These are phyloP conservation scores for Whalleya microplaca DNA, from an alignment of 2,329 filamentous ascomycete species.

Conservation along the genomic window DNA sequence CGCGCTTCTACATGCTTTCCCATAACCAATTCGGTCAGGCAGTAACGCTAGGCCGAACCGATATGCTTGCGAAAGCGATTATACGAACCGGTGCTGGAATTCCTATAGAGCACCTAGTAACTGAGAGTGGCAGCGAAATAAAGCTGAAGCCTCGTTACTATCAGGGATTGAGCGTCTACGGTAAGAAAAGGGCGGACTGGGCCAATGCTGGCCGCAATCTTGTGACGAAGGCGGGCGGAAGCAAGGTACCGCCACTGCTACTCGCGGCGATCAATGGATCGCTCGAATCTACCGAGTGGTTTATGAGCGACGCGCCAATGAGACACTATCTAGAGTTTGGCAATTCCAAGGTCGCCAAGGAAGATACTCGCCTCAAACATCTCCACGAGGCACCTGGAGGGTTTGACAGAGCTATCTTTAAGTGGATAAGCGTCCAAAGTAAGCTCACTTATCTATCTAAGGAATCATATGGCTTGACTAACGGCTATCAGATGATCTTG, in stretches of 20 bases:
- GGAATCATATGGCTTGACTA: slow-evolving; percentile 21
- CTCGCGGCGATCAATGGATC: slow-evolving; percentile 59
- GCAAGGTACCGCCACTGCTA: slow-evolving; percentile 61
- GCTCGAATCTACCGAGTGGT: slow-evolving; percentile 75
- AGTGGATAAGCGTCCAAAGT: slow-evolving; percentile 65
- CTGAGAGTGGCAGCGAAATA: slow-evolving; percentile 65
- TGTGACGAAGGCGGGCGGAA: slow-evolving; percentile 43
- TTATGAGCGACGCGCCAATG: slow-evolving; percentile 71
- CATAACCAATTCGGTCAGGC: slow-evolving; percentile 47
- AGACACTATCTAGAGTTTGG: slow-evolving; percentile 71
- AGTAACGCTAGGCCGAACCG: slow-evolving; percentile 52
- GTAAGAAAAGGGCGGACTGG: slow-evolving; percentile 66
- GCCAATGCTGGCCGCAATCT: slow-evolving; percentile 62
- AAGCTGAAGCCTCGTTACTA: slow-evolving; percentile 72
- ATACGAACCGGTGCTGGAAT: slow-evolving; percentile 69
- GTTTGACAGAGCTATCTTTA: slow-evolving; percentile 64
- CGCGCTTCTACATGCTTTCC: slow-evolving; percentile 44
- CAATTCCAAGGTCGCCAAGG: slow-evolving; percentile 58
- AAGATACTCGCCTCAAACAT: slow-evolving; percentile 65
- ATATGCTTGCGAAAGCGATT: slow-evolving; percentile 67
- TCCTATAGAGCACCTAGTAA: slow-evolving; percentile 68
- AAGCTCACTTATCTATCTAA: slow-evolving; percentile 36
- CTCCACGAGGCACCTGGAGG: slow-evolving; percentile 63
- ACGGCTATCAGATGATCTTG: slow-evolving; percentile 55
- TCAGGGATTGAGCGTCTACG: slow-evolving; percentile 71